Evolutionary conservation across 768 basidiomycete species (phyloP), one percentile per base, ranked within the genome.

Genomic region (Boletus rex-veris): DNA sequence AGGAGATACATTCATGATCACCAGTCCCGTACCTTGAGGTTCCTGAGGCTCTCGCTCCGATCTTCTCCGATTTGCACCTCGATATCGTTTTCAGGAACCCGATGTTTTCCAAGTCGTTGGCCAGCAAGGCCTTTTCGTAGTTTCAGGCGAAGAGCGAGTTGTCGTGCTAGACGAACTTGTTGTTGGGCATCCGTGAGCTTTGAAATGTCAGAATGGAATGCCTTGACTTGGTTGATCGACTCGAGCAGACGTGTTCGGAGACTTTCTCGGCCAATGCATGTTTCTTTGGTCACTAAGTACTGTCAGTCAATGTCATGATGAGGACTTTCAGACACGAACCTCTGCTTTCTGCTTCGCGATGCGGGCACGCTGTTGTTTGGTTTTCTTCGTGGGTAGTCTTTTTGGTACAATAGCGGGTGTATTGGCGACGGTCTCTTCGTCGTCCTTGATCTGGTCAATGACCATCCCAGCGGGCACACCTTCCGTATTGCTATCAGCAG

Each of bases 61-160:
- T 97, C 92, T 58, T 96, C 94, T 3, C 91, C 91, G 0, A 96
- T 78, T 71, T 97, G 94, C 15, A 98, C 93, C 42, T 86, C 89
- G 5, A 94, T 78, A 33, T 77, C 75, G 14, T 75, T 79, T 60
- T 81, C 82, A 1, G 82, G 83, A 0, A 95, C 86, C 36, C 77
- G 78, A 62, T 95, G 85, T 67, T 85, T 94, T 8, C 95, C 95
- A 0, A 97, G 64, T 62, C 79, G 82, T 68, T 82, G 79, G 0
- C 94, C 94, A 0, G 76, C 82, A 12, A 93, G 67, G 8, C 93
- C 91, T 38, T 71, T 74, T 63, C 76, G 80, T 45, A 86, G 69
- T 56, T 78, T 83, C 55, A 84, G 76, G 48, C 73, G 64, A 58
- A 74, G 59, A 1, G 73, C 74, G 2, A 74, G 65, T 21, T 76